Base-by-base conservation (phyloP, 1,284 basidiomycete genomes). In the Sanghuangporus baumii region DNA sequence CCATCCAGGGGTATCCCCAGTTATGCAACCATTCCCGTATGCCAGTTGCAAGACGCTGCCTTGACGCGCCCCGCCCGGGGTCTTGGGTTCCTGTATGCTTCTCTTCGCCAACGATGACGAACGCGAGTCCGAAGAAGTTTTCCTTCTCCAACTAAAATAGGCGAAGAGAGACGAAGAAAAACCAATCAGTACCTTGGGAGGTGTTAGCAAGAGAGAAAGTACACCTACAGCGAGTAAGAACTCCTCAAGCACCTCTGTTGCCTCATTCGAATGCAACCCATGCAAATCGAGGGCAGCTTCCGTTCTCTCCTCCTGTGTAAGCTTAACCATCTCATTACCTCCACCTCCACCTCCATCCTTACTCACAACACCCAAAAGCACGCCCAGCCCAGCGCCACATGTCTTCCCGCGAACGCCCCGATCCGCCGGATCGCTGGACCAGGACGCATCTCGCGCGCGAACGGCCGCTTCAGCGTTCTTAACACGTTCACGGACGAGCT, bases 1-100 rank as follows among this genome's bases (percentile, higher is more conserved):
- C 95, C 74, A 84, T 92, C 92, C 94, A 96, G n/a, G 96, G 92
- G 75, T 96, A 96, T 56, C 91, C 91, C 92, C 94, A 98, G 60
- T 90, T 86, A 69, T 92, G 89, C 55, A 98, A 76, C 85, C 91
- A 96, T 72, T 94, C 91, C 68, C 91, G 88, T 48, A 98, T 87
- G 16, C 91, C 91, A 1, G 88, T 83, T 3, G 88, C 91, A 11
- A 98, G 80, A 11, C 94, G 87, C 16, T 85, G 82, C 65, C 93
- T 88, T 37, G 91, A 91, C 1, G 92, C 85, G 41, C 94, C 92
- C 56, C 93, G 84, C 12, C 81, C 83, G 14, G 83, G 78, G 71
- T 95, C 93, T 71, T 95, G 92, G 36, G 86, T 90, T 2, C 93
- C 95, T 1, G 93, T 94, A 73, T 98, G 96, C 74, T 94, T 96